phyloP scores from a whole-genome alignment of 2,329 filamentous ascomycete genomes.

The Mariannaea sp. region DNA sequence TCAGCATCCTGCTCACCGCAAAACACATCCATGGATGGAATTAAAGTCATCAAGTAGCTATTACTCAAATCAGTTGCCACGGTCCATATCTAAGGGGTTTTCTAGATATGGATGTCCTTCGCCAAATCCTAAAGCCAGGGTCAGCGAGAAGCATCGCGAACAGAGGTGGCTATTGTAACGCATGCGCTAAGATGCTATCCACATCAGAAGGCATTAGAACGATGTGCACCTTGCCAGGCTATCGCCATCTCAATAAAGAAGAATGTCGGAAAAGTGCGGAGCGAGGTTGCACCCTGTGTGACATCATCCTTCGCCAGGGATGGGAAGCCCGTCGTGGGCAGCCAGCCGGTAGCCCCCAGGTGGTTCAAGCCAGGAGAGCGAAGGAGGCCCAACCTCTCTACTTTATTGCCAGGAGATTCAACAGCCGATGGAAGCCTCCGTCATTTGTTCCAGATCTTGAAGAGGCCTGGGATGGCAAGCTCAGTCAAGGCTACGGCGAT shows the following conservation, averaged over 20 bases:
- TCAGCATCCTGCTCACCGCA: too few relatives aligned
- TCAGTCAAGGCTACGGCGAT: neutral
- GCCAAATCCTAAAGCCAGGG: neutral
- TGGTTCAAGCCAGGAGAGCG: too few relatives aligned
- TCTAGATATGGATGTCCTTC: too few relatives aligned
- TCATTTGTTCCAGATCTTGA: too few relatives aligned
- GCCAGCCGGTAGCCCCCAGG: neutral
- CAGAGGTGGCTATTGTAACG: neutral
- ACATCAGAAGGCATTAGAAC: neutral
- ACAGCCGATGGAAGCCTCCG: neutral
- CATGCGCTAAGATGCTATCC: conserved; percentile 5
- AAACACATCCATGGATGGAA: too few relatives aligned
- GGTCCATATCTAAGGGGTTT: too few relatives aligned
- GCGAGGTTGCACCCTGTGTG: conserved; percentile 1
- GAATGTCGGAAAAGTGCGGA: neutral
- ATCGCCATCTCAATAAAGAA: conserved; percentile 1
- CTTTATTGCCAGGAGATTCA: neutral
- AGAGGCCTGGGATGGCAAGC: neutral
- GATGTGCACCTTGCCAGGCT: conserved; percentile 1
- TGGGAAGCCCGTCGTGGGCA: neutral
- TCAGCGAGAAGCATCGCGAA: neutral
- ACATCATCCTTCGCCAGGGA: conserved; percentile 3
- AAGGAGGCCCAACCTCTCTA: too few relatives aligned
- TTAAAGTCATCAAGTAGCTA: too few relatives aligned
- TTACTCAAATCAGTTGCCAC: too few relatives aligned